Percentiles rank a stretch among this genome's conserved stretches.
Conservation (phyloP, 106 monocot species). For the Dactylorhiza incarnata region DNA sequence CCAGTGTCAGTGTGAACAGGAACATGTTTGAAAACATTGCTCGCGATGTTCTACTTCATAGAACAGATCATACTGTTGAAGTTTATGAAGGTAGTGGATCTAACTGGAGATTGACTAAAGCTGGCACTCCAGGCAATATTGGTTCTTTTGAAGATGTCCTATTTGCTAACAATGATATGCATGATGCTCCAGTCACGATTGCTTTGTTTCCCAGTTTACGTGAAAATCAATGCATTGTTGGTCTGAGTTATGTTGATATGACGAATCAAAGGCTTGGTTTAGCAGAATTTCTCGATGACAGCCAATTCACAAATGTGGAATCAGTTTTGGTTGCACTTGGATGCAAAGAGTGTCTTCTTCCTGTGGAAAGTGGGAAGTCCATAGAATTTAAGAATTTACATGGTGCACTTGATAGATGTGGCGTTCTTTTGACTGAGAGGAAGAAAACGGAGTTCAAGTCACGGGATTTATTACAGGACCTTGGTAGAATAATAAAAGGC, state of each 20-base stretch:
- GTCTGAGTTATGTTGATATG: conserved; percentile 81
- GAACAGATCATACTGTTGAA: conserved; percentile 82
- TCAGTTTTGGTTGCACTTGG: conserved; percentile 87
- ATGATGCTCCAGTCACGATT: conserved; percentile 87
- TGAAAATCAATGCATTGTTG: conserved; percentile 72
- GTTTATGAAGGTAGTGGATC: conserved; percentile 98
- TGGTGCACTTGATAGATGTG: conserved; percentile 59
- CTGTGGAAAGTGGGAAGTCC: conserved; percentile 62
- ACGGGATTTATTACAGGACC: conserved; percentile 86
- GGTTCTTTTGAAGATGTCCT: conserved; percentile 94
- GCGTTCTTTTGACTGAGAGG: conserved; percentile 75
- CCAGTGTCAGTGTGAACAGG: conserved; percentile 77
- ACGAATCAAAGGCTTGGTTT: conserved; percentile 69
- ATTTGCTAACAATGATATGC: conserved; percentile 99
- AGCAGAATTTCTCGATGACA: conserved; percentile 92
- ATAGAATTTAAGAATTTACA: conserved; percentile 42
- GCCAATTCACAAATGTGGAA: conserved; percentile 88
- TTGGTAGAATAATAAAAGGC: conserved; percentile 81
- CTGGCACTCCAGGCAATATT: conserved; percentile 88
- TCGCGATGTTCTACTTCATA: conserved; percentile 83
- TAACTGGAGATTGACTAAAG: conserved; percentile 78
- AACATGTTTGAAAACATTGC: conserved; percentile 93
- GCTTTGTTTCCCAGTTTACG: conserved; percentile 55
- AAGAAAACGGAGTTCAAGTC: conserved; percentile 95
- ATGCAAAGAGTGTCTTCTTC: conserved; percentile 91